Conservation (phyloP, 371 early-diverging fungal species). For the Circinella minor region DNA sequence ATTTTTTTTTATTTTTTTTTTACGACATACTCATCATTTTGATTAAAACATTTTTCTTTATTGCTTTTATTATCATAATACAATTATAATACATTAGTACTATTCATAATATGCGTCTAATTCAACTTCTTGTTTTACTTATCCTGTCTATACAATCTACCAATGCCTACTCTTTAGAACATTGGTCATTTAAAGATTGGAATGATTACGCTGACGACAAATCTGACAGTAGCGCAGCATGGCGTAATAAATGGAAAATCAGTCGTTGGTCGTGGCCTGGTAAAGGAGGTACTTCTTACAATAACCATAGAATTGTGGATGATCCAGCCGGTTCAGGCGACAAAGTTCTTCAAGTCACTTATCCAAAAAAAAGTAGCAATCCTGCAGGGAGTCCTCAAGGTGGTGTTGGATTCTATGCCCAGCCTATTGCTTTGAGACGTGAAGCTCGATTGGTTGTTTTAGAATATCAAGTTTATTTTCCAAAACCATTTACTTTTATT, state of each 20-base stretch:
- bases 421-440: conserved; percentile 39
- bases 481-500: conserved; percentile 54
- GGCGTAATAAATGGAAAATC: background rate
- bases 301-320: conserved; percentile 32
- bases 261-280: background rate
- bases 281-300: background rate
- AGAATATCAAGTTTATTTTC: conserved; percentile 56
- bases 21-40: no score
- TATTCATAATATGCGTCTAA: background rate
- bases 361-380: conserved; percentile 47
- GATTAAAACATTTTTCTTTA: no score
- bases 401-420: conserved; percentile 57
- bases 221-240: background rate
- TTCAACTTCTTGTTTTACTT: background rate
- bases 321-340: conserved; percentile 41
- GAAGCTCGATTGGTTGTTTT: conserved; percentile 36
- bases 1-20: no score
- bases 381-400: conserved; percentile 46
- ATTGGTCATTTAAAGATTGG: background rate
- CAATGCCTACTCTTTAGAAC: background rate
- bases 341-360: conserved; percentile 42
- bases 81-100: background rate
- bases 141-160: background rate
- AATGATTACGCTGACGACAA: background rate
- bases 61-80: no score